phyloP scores from a whole-genome alignment of 805 yeast species.

The Spathaspora boniae region DNA sequence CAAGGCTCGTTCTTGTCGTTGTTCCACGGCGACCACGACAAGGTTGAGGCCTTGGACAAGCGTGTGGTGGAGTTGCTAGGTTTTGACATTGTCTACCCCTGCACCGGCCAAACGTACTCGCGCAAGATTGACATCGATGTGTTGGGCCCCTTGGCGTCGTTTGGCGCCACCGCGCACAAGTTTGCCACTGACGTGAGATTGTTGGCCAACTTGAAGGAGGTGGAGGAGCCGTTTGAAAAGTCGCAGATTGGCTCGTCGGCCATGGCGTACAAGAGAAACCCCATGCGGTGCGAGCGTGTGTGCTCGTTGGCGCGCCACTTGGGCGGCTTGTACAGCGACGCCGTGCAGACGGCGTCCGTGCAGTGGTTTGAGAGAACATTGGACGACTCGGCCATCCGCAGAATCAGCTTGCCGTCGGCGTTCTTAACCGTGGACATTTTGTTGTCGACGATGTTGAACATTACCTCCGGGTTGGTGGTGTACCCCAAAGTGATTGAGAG shows the following conservation, averaged over 20 bases:
- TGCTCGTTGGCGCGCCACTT: constrained; percentile 97
- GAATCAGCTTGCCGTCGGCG: constrained; percentile 95
- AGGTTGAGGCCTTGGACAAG: constrained; percentile 88
- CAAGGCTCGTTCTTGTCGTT: constrained; percentile 94
- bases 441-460: constrained; percentile 83
- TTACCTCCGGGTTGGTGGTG: constrained; percentile 92
- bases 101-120: constrained; percentile 98
- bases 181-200: constrained; percentile 96
- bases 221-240: constrained; percentile 98
- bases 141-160: constrained; percentile 85
- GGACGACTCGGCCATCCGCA: constrained; percentile 96
- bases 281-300: constrained; percentile 98
- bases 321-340: constrained; percentile 87
- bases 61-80: constrained; percentile 92
- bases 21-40: constrained; percentile 95
- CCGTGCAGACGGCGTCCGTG: constrained; percentile 94
- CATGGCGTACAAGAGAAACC: constrained; percentile 99
- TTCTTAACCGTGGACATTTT: constrained; percentile 94
- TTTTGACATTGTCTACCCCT: constrained; percentile 92
- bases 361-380: constrained; percentile 99
- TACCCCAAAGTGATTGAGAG: constrained; percentile 98
- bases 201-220: constrained; percentile 92
- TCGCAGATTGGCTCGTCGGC: constrained; percentile 98
- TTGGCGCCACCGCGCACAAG: constrained; percentile 96
- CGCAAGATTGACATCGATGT: constrained; percentile 97